Base-by-base conservation (phyloP, 306 rosid genomes). In the Fagus sylvatica region DNA sequence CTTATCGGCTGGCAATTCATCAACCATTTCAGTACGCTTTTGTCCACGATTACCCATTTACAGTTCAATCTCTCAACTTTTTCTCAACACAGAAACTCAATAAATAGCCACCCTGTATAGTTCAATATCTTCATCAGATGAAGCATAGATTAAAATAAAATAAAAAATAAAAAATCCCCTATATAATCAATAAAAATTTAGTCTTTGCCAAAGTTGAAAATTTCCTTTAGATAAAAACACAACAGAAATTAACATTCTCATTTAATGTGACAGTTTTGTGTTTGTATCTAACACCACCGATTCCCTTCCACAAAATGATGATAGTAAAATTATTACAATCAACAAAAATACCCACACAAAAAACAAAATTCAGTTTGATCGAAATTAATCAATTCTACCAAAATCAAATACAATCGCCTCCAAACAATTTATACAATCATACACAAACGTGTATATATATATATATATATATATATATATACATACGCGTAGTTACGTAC, bases 31-130 rank as follows among this genome's bases (percentile, higher is more conserved):
- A 3, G 90, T 74, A 37, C 93, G 93, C 93, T 92, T 95, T 74
- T 89, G 99, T 65, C 98, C 99, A 42, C 97, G 85, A 90, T 87
- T 95, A 78, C 74, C 98, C 99, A 95, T 95, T 69, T 76, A 89
- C 28, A 53, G 79, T 37, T 40, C 28, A 67, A 87, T 69, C 53
- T 73, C 76, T 73, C 34, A 70, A 28, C 62, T 74, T 56, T 49
- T 64, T 28, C 69, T 34, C 64, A 40, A 83, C 17, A 66, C 81
- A 73, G 80, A 75, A 86, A 76, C 73, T 67, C 72, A 80, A 76
- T 19, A 10, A 17, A 70, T n/a, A 66, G 3, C 34, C 53, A 36
- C 73, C 89, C 89, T 87, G 81, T 70, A 46, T 28, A 81, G 79
- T 82, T 76, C 79, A 78, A 83, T 62, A 60, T 53, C 42, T 61